Evolutionary conservation across 495 filamentous ascomycete genomes (phyloP).

Genomic region (Penicillium paradoxum): DNA sequence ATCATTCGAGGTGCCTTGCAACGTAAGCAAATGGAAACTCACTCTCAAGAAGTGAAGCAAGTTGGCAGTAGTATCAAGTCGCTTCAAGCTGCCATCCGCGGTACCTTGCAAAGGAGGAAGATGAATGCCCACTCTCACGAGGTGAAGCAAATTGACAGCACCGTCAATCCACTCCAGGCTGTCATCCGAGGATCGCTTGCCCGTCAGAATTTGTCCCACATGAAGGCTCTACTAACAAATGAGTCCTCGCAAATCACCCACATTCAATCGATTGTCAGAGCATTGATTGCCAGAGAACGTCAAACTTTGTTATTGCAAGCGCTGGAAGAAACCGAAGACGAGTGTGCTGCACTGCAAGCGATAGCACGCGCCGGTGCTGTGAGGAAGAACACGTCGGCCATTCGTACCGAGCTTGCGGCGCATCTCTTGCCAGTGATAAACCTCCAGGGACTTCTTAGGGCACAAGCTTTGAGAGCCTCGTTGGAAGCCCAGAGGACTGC

Average conservation of each 20-base stretch:
- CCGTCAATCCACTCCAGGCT: conserved; percentile 34
- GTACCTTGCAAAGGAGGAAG: conserved; percentile 44
- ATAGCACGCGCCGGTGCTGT: conserved; percentile 34
- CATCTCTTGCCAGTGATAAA: conserved; percentile 25
- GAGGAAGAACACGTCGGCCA: conserved; percentile 20
- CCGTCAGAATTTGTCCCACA: conserved; percentile 36
- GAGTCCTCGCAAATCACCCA: conserved; percentile 33
- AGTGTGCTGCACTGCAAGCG: conserved; percentile 38
- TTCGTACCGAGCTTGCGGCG: conserved; percentile 25
- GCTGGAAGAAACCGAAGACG: conserved; percentile 26
- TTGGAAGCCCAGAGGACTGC: conserved; percentile 29
- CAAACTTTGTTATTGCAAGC: conserved; percentile 25
- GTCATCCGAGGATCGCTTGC: conserved; percentile 49
- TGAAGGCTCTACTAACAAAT: conserved; percentile 27
- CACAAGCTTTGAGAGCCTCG: conserved; percentile 31
- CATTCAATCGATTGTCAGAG: conserved; percentile 44
- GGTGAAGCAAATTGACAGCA: conserved; percentile 26
- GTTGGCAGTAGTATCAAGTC: conserved; percentile 47
- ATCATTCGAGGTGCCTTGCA: conserved; percentile 55
- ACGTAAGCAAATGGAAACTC: conserved; percentile 41
- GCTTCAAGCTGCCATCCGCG: conserved; percentile 68
- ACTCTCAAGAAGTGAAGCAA: conserved; percentile 43
- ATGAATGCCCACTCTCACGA: conserved; percentile 51
- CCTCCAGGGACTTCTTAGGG: conserved; percentile 35
- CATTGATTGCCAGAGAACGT: conserved; percentile 30